These are phyloP conservation scores for Zanthoxylum bungeanum DNA, from an alignment of 345 rosid genomes.

Conservation along the genomic window DNA sequence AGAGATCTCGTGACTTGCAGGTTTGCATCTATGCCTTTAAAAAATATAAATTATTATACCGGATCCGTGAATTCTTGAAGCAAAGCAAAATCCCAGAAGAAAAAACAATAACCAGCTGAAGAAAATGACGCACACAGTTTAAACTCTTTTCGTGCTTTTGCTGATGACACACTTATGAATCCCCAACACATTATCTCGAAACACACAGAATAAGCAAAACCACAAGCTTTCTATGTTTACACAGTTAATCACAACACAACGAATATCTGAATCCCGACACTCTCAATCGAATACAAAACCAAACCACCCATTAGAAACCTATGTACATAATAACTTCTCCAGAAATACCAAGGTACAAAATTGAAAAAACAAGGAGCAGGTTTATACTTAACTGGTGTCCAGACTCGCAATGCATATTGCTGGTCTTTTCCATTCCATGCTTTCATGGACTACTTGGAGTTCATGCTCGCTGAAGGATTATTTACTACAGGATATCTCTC, in stretches of 20 bases:
- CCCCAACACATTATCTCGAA: too few species aligned
- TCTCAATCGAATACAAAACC: not conserved
- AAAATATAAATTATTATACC: too few species aligned
- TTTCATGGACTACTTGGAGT: constrained; percentile 34
- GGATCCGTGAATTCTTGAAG: too few species aligned
- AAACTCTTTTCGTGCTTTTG: too few species aligned
- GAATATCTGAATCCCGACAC: not conserved
- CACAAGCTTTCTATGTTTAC: not conserved
- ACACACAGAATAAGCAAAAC: too few species aligned
- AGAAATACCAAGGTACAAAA: not conserved
- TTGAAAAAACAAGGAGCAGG: not conserved
- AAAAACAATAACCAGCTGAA: too few species aligned
- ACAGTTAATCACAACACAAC: too few species aligned
- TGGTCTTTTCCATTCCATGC: not conserved
- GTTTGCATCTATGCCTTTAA: too few species aligned
- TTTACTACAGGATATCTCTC: constrained; percentile 18
- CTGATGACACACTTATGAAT: too few species aligned
- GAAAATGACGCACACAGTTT: too few species aligned
- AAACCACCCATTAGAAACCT: constrained; percentile 3
- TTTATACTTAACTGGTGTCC: not conserved
- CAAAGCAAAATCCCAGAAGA: too few species aligned
- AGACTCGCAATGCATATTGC: not conserved
- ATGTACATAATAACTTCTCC: constrained; percentile 14
- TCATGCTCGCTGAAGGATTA: constrained; percentile 39
- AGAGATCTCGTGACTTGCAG: too few species aligned